Evolutionary conservation across 129 eudicot species (phyloP).

Genomic region (Escallonia herrerae): DNA sequence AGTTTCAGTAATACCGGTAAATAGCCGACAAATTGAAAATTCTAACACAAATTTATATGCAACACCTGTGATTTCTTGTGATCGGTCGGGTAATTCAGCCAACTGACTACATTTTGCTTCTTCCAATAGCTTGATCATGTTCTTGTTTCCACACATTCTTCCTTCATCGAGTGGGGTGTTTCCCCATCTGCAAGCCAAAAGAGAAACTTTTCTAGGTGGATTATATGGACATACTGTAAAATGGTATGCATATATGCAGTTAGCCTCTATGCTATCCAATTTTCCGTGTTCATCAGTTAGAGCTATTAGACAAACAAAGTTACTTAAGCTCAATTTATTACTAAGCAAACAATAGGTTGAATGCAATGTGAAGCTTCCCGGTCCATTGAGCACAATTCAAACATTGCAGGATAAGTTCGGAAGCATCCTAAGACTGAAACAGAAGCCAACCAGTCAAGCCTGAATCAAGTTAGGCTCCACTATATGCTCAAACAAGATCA

Average conservation of each 20-base stretch:
- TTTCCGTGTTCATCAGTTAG: neutral
- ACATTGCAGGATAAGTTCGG: no score
- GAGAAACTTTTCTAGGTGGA: neutral
- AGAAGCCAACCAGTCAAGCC: no score
- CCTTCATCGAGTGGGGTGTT: constrained; percentile 60
- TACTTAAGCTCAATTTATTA: neutral
- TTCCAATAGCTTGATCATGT: constrained; percentile 41
- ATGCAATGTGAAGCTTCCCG: no score
- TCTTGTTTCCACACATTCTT: constrained; percentile 44
- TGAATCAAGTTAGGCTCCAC: no score
- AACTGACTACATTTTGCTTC: constrained; percentile 32
- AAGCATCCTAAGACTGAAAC: no score
- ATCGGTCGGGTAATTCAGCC: constrained; percentile 11
- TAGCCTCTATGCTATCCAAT: no score
- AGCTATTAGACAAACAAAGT: neutral
- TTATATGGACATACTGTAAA: neutral
- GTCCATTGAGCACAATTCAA: no score
- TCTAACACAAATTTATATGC: no score
- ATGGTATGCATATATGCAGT: neutral
- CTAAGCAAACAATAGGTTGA: neutral
- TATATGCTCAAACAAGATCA: no score
- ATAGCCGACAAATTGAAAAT: no score
- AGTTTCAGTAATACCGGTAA: no score
- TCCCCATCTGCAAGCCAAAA: constrained; percentile 46
- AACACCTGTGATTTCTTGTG: constrained; percentile 18